A percentile compares a stretch with the other conserved stretches of the same genome.
Evolutionary conservation across 176 grass and related monocot genomes (phyloP).

Genomic region (Aegilops sharonensis): DNA sequence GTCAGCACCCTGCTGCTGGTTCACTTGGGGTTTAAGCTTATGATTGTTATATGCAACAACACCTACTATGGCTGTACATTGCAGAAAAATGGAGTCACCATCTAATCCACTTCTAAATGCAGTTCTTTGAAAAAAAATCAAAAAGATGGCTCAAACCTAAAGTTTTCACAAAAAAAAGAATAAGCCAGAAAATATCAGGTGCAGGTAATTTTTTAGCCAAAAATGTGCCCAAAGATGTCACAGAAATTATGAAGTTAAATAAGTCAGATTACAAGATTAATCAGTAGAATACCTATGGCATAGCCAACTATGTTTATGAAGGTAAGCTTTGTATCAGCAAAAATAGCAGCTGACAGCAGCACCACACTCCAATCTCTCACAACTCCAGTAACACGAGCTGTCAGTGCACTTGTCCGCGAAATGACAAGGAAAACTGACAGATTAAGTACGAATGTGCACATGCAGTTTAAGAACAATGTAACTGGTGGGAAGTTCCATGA

Average conservation of each 20-base stretch:
- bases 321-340: conserved; percentile 91
- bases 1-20: conserved; percentile 35
- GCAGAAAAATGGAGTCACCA: conserved; percentile 17
- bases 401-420: conserved; percentile 91
- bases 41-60: conserved; percentile 93
- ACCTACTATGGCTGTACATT: conserved; percentile 83
- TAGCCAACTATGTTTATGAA: conserved; percentile 94
- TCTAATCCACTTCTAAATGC: conserved; percentile 18
- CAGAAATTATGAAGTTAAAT: conserved; percentile 1
- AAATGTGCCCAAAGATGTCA: neutral
- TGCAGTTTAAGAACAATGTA: conserved; percentile 84
- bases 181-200: neutral
- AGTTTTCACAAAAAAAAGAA: neutral
- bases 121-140: neutral
- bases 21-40: conserved; percentile 62
- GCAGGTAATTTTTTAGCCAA: neutral
- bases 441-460: conserved; percentile 95
- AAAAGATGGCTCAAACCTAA: neutral
- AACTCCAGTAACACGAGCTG: conserved; percentile 92
- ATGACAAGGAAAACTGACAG: conserved; percentile 98
- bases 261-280: conserved; percentile 14
- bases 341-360: conserved; percentile 86
- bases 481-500: conserved; percentile 91
- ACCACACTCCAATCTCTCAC: conserved; percentile 97
- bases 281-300: conserved; percentile 79